Evolutionary conservation across 2,329 filamentous ascomycete species (phyloP).

Genomic region (Trichoderma sp.): DNA sequence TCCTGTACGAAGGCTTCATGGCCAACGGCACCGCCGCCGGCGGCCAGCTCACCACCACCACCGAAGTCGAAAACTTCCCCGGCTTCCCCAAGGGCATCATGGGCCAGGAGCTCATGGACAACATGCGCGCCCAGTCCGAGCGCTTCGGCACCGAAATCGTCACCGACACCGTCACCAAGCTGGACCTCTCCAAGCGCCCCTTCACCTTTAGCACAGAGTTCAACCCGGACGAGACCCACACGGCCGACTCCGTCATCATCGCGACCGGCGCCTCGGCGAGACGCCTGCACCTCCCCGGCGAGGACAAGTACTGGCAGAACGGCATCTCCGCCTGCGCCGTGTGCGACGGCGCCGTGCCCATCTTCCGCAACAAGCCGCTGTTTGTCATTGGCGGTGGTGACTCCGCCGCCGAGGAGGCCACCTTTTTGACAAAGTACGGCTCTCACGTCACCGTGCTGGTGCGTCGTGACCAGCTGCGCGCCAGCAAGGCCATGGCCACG

Average conservation of each 20-base stretch:
- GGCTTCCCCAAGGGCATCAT: conserved; percentile 90
- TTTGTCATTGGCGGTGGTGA: conserved; percentile 97
- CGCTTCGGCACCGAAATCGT: conserved; percentile 92
- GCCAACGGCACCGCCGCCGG: conserved; percentile 95
- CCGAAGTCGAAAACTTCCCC: conserved; percentile 97
- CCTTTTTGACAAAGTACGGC: conserved; percentile 97
- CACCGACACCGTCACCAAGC: conserved; percentile 85
- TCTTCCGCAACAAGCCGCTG: conserved; percentile 94
- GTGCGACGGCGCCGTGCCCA: conserved; percentile 94
- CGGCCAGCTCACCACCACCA: conserved; percentile 96
- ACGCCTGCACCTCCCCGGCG: conserved; percentile 79
- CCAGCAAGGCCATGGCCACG: conserved; percentile 89
- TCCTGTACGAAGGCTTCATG: conserved; percentile 97
- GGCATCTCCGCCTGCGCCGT: conserved; percentile 96
- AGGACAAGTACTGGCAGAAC: conserved; percentile 97
- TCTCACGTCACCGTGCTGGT: conserved; percentile 94
- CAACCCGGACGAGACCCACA: conserved; percentile 78
- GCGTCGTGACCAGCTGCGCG: conserved; percentile 81
- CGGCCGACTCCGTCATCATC: conserved; percentile 89
- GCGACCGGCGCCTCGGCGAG: conserved; percentile 93
- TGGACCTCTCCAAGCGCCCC: conserved; percentile 81
- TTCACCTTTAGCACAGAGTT: conserved; percentile 96
- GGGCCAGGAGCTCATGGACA: conserved; percentile 88
- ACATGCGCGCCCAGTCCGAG: conserved; percentile 89
- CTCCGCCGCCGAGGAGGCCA: conserved; percentile 94